These are phyloP conservation scores for Opeltia flavorubescens DNA, from an alignment of 495 filamentous ascomycete genomes.

Conservation along the genomic window DNA sequence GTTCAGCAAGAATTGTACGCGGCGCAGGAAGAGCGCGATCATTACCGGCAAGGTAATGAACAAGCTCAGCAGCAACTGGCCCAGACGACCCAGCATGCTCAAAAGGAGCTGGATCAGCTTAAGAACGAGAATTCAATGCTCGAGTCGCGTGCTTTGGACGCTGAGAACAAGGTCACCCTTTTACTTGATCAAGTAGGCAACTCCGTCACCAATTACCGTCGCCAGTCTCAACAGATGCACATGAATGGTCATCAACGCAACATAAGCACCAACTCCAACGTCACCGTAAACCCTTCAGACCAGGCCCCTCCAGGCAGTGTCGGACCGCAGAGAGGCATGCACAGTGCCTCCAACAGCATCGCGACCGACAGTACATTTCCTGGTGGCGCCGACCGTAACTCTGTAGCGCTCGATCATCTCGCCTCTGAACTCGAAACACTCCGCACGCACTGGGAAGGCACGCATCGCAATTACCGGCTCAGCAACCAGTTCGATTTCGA, in stretches of 20 bases:
- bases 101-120: constrained; percentile 62
- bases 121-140: constrained; percentile 67
- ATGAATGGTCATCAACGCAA: constrained; percentile 17
- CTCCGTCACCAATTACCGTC: constrained; percentile 87
- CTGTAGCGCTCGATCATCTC: constrained; percentile 76
- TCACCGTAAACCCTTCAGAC: constrained; percentile 9
- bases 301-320: not conserved
- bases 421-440: constrained; percentile 83
- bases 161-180: constrained; percentile 83
- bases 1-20: constrained; percentile 52
- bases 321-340: not conserved
- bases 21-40: constrained; percentile 53
- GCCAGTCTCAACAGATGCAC: constrained; percentile 48
- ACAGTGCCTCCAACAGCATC: constrained; percentile 27
- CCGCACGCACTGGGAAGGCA: constrained; percentile 85
- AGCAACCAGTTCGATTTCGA: constrained; percentile 83
- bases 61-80: constrained; percentile 44
- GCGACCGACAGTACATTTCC: constrained; percentile 48
- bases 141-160: constrained; percentile 71
- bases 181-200: constrained; percentile 87
- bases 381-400: constrained; percentile 50
- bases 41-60: constrained; percentile 39
- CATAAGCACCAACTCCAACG: constrained; percentile 24
- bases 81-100: constrained; percentile 38
- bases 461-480: constrained; percentile 83